These are phyloP conservation scores for Hyaloperonospora arabidopsidis DNA, from an alignment of 352 stramenopile genomes.

Conservation along the genomic window DNA sequence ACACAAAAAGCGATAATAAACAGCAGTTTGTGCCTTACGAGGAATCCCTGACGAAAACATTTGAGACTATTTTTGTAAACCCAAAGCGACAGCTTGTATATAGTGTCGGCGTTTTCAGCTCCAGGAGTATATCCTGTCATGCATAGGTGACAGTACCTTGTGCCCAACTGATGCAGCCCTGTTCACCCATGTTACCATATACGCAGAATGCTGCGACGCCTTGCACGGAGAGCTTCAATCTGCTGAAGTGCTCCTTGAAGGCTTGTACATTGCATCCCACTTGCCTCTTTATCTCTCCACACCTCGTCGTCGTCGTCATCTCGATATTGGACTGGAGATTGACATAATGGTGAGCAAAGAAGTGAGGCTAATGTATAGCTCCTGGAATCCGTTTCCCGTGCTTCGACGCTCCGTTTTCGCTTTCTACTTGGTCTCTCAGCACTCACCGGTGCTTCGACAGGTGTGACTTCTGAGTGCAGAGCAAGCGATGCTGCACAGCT, in stretches of 20 bases:
- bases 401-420: conserved; percentile 9
- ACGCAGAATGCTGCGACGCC: conserved; percentile 26
- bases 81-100: not conserved
- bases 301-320: conserved; percentile 3
- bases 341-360: not conserved
- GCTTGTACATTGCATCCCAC: conserved; percentile 14
- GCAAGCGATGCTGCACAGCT: conserved; percentile 20
- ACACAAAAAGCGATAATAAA: too few species aligned
- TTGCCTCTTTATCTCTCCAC: conserved; percentile 6
- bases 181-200: conserved; percentile 1
- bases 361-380: not conserved
- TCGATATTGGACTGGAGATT: not conserved
- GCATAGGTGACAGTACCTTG: too few species aligned
- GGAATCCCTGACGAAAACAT: not conserved
- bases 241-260: conserved; percentile 29
- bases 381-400: not conserved
- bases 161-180: too few species aligned
- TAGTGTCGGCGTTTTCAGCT: too few species aligned
- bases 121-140: too few species aligned
- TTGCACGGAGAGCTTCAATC: conserved; percentile 41
- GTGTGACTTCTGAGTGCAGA: conserved; percentile 3
- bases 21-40: not conserved
- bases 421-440: conserved; percentile 10
- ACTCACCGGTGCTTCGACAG: not conserved
- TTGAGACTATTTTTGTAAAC: conserved; percentile 1